These are phyloP conservation scores for Elaphomyces granulatus DNA, from an alignment of 495 filamentous ascomycete genomes.

Conservation along the genomic window DNA sequence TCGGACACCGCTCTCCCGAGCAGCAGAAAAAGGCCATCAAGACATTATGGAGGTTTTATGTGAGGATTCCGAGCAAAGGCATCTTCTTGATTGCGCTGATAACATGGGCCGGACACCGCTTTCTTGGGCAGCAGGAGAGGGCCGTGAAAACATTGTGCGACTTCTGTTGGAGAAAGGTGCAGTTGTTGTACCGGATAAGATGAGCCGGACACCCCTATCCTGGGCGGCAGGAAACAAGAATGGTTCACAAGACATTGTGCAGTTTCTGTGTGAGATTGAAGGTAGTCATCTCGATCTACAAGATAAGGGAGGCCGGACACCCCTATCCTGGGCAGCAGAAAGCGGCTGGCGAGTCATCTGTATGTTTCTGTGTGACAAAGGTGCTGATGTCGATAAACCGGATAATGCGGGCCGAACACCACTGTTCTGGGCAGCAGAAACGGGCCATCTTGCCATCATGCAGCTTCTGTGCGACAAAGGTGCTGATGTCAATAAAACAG, in stretches of 20 bases:
- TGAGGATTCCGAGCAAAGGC: no score
- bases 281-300: not conserved
- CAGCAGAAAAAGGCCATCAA: no score
- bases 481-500: not conserved
- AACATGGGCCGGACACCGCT: not conserved
- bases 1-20: no score
- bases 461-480: not conserved
- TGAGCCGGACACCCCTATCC: not conserved
- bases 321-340: not conserved
- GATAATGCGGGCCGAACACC: slow-evolving; percentile 1
- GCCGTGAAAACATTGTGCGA: not conserved
- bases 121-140: not conserved
- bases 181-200: not conserved
- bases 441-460: not conserved
- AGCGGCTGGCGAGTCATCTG: no score
- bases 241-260: no score
- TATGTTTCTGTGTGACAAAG: no score
- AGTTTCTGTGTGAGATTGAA: no score
- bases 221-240: no score
- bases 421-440: not conserved
- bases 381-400: no score
- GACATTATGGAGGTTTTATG: no score
- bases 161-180: not conserved
- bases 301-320: not conserved
- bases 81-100: no score